Evolutionary conservation across 1,139 yeast genomes (phyloP).

Genomic region (Yamadazyma kanchanaburiensis): DNA sequence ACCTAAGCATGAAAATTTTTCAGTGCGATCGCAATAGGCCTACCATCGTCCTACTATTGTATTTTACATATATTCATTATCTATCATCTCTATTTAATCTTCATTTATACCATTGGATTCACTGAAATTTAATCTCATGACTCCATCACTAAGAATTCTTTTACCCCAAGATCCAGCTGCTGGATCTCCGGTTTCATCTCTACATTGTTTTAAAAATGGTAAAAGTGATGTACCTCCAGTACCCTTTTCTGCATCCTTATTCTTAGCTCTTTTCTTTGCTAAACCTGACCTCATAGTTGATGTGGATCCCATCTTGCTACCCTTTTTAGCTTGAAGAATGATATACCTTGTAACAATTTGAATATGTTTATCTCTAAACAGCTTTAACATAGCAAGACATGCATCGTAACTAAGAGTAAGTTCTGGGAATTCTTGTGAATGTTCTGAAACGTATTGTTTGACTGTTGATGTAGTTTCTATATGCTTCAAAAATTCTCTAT

Average conservation of each 20-base stretch:
- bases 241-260: constrained; percentile 62
- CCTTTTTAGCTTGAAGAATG: constrained; percentile 68
- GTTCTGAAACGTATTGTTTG: constrained; percentile 55
- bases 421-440: constrained; percentile 44
- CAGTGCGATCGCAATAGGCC: constrained; percentile 3
- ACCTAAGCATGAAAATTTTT: constrained; percentile 7
- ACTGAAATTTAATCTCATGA: constrained; percentile 43
- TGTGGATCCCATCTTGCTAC: constrained; percentile 50
- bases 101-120: constrained; percentile 31
- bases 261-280: constrained; percentile 44
- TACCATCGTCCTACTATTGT: too few species aligned
- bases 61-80: background rate
- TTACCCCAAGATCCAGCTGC: constrained; percentile 92
- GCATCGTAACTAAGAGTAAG: constrained; percentile 79
- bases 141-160: constrained; percentile 63
- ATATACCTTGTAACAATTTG: constrained; percentile 88
- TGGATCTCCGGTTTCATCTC: constrained; percentile 92
- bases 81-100: constrained; percentile 13
- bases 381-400: constrained; percentile 82
- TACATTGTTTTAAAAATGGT: constrained; percentile 89
- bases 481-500: constrained; percentile 66
- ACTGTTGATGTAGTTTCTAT: constrained; percentile 56
- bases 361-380: constrained; percentile 89
- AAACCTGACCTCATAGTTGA: constrained; percentile 60
- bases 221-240: constrained; percentile 93